phyloP scores from a whole-genome alignment of 805 yeast species.

The Starmerella kuoi region DNA sequence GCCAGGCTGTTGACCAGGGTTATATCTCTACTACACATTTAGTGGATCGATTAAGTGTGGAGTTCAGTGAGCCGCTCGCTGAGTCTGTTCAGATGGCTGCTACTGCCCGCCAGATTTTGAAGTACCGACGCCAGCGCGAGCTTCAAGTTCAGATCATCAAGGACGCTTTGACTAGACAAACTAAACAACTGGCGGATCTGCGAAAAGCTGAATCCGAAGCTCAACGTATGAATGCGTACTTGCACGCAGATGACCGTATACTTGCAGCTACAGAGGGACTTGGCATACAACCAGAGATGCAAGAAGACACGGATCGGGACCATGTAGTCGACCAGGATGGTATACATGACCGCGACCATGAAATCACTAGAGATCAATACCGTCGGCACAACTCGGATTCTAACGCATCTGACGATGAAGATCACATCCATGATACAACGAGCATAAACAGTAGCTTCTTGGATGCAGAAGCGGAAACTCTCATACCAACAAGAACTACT shows the following conservation, averaged over 20 bases:
- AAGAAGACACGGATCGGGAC: constrained; percentile 4
- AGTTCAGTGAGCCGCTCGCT: constrained; percentile 55
- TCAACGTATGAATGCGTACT: constrained; percentile 31
- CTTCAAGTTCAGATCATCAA: constrained; percentile 39
- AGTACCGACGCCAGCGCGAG: constrained; percentile 47
- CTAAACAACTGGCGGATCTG: constrained; percentile 28
- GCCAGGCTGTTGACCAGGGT: constrained; percentile 67
- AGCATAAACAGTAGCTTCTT: neutral
- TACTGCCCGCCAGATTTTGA: constrained; percentile 45
- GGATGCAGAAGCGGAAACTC: neutral
- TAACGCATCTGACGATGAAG: neutral
- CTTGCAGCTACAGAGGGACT: constrained; percentile 15
- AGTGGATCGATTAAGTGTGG: constrained; percentile 42
- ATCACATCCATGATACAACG: neutral
- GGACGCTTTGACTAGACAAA: constrained; percentile 31
- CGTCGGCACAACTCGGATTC: neutral
- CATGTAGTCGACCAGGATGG: constrained; percentile 8
- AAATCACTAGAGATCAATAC: neutral
- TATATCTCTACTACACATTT: constrained; percentile 42
- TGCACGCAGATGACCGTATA: constrained; percentile 25
- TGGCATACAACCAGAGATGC: neutral
- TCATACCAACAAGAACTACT: neutral
- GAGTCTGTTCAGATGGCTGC: constrained; percentile 57
- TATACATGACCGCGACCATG: constrained; percentile 12
- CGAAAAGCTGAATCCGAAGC: constrained; percentile 37